Evolutionary conservation across 176 grass and related monocot species (phyloP).

Genomic region (Carex cristatella): DNA sequence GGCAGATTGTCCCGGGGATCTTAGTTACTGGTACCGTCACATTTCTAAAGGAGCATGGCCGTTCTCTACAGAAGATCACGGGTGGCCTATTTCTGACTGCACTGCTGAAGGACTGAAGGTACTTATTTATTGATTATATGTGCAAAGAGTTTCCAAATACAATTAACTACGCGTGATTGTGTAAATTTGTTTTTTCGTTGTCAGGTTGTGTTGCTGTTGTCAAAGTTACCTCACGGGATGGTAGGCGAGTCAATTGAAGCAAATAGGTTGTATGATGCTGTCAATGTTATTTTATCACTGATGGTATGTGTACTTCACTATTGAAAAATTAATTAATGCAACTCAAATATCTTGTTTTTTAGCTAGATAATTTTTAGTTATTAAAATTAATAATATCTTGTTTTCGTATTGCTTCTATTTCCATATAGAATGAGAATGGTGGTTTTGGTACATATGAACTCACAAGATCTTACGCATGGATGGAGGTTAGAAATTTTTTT

Average conservation of each 20-base stretch:
- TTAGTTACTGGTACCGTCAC: slow-evolving; percentile 81
- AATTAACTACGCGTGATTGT: background rate
- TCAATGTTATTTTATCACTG: slow-evolving; percentile 78
- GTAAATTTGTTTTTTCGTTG: slow-evolving; percentile 4
- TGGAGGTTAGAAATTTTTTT: slow-evolving; percentile 54
- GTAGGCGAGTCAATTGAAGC: slow-evolving; percentile 59
- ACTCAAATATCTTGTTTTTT: background rate
- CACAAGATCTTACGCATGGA: slow-evolving; percentile 81
- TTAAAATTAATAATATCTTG: background rate
- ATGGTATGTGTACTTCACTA: slow-evolving; percentile 50
- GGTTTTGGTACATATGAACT: slow-evolving; percentile 91
- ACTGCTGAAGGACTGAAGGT: slow-evolving; percentile 94
- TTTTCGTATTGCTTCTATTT: slow-evolving; percentile 16
- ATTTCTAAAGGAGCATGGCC: slow-evolving; percentile 99
- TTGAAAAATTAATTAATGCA: background rate
- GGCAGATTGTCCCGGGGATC: slow-evolving; percentile 70
- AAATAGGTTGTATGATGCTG: slow-evolving; percentile 73
- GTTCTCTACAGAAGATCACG: slow-evolving; percentile 79
- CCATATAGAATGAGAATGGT: slow-evolving; percentile 72
- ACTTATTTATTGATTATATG: background rate
- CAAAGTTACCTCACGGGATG: slow-evolving; percentile 75
- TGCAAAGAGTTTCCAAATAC: background rate
- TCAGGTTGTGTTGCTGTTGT: slow-evolving; percentile 68
- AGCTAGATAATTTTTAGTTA: background rate
- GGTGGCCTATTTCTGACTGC: slow-evolving; percentile 97